Base-by-base conservation (phyloP, 305 asterid genomes). In the Fraxinus sp. region DNA sequence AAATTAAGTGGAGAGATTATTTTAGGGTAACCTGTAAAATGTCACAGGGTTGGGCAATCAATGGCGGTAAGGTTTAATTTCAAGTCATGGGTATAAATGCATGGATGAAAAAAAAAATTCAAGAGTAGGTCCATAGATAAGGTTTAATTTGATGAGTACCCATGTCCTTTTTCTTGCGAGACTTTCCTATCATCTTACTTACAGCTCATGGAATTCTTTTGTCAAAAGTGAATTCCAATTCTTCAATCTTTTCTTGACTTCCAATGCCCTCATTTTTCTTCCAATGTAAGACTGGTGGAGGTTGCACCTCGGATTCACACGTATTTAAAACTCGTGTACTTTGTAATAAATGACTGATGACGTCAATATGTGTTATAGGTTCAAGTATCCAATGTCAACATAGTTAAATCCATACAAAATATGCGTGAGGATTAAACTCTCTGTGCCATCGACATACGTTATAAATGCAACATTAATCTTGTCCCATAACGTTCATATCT, bases 31-130 rank as follows among this genome's bases (percentile, higher is more conserved):
- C 39, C 75, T 70, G 75, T 70, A 30, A 70, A 70, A 70, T 70
- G 39, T 70, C 75, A 70, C 75, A 30, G 75, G 37, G 75, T 30
- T 70, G 75, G 75, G 39, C 37, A 9, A 30, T 70, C 75, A 70
- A 16, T 70, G 75, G 9, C 4, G 75, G 41, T 30, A 4, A 70
- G 41, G 41, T 70, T 70, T 70, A 5, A 70, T 30, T 68, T 68
- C 75, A 70, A 70, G 43, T 70, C 41, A 70, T 70, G 76, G 39
- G 76, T 30, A 70, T 1, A 70, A 32, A 30, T 32, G 76, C 41
- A 70, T 30, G 76, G 43, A 70, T 13, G 13, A 70, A 28, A 52
- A 70, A 70, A 30, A 30, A 30, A 30, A 30, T 1, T 30, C 41
- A 14, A 66, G 16, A 32, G 41, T 70, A 14, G 41, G 76, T 70